Evolutionary conservation across 306 rosid genomes (phyloP).

Genomic region (Purshia tridentata): DNA sequence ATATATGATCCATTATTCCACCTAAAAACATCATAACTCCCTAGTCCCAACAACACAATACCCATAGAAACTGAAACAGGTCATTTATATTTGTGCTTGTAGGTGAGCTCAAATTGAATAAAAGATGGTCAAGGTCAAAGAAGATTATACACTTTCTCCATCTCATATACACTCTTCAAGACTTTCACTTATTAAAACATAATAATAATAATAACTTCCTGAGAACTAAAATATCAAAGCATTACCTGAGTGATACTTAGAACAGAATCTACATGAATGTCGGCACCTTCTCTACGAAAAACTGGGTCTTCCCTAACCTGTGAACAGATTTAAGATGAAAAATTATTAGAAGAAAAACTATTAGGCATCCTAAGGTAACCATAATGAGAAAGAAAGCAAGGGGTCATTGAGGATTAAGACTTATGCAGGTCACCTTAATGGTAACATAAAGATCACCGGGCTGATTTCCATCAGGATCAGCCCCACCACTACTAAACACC

Average conservation of each 20-base stretch:
- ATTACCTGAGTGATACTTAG: slow-evolving; percentile 83
- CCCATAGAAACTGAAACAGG: background rate
- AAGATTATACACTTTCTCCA: background rate
- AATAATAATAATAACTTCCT: background rate
- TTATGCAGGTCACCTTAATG: slow-evolving; percentile 45
- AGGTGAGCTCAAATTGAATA: background rate
- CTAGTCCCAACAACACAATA: background rate
- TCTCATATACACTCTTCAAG: background rate
- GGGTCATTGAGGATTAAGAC: background rate
- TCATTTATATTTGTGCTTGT: background rate
- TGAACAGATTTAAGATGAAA: slow-evolving; percentile 1
- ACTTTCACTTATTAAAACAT: background rate
- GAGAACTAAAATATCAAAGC: background rate
- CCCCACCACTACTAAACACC: slow-evolving; percentile 74
- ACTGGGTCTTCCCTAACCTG: slow-evolving; percentile 91
- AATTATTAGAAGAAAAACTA: background rate
- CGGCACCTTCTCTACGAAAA: slow-evolving; percentile 80
- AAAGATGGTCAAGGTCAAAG: background rate
- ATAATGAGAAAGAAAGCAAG: slow-evolving; percentile 4
- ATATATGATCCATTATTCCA: background rate
- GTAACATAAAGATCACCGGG: slow-evolving; percentile 83
- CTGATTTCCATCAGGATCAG: slow-evolving; percentile 84
- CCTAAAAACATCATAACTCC: background rate
- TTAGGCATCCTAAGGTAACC: background rate
- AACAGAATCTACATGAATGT: slow-evolving; percentile 84